phyloP scores from a whole-genome alignment of 75 land plant genomes.

The Pinus taeda region DNA sequence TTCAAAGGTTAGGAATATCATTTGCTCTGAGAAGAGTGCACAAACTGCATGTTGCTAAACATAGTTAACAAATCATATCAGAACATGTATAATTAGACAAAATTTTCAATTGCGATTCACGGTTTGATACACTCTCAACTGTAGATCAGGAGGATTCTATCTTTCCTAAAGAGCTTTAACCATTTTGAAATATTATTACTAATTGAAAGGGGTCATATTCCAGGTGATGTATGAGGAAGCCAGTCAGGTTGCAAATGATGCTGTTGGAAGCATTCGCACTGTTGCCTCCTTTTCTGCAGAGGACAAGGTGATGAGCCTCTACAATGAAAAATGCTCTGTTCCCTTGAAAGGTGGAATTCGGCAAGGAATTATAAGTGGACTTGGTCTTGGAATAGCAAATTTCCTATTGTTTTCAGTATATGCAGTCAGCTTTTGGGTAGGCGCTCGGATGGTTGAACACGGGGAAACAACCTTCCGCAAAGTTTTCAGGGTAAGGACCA shows the following conservation, averaged over 20 bases:
- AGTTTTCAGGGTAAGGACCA: constrained; percentile 48
- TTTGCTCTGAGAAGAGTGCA: not conserved
- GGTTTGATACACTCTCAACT: too few relatives aligned
- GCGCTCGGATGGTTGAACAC: constrained; percentile 35
- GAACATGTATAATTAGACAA: not conserved
- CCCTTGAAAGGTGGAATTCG: constrained; percentile 43
- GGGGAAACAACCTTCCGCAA: constrained; percentile 24
- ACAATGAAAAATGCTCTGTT: constrained; percentile 36
- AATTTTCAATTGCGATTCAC: too few relatives aligned
- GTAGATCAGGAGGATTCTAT: too few relatives aligned
- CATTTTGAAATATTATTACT: too few relatives aligned
- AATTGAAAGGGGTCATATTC: not conserved
- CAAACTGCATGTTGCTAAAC: too few relatives aligned
- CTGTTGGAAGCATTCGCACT: constrained; percentile 63
- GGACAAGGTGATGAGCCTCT: constrained; percentile 42
- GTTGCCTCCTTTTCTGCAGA: constrained; percentile 66
- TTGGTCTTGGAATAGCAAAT: constrained; percentile 44
- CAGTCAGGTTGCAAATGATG: constrained; percentile 66
- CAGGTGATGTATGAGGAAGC: constrained; percentile 62
- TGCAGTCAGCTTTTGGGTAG: constrained; percentile 49
- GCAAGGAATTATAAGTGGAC: constrained; percentile 54
- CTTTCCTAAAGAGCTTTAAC: not conserved
- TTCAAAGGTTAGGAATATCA: constrained; percentile 38
- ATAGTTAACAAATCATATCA: too few relatives aligned
- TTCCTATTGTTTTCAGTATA: constrained; percentile 41